A percentile compares a stretch with the other conserved stretches of the same genome.
Conservation (phyloP, 2,329 filamentous ascomycete species). For the Neopestalotiopsis sp. region DNA sequence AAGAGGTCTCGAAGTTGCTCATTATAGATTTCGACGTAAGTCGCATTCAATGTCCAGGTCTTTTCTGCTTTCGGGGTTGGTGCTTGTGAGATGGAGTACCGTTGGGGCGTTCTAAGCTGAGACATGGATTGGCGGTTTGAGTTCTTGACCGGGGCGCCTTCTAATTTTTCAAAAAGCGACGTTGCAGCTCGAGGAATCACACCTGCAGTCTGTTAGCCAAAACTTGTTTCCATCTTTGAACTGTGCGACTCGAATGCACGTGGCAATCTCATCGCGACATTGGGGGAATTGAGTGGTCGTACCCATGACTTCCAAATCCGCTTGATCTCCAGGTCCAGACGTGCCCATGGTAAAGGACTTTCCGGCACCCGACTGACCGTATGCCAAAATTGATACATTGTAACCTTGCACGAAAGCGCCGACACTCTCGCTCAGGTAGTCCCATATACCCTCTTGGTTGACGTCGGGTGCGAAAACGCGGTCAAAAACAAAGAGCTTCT, state of each 20-base stretch:
- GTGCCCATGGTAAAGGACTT: conserved; percentile 99
- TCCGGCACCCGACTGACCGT: conserved; percentile 95
- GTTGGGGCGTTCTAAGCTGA: conserved; percentile 78
- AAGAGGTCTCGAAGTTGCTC: conserved; percentile 92
- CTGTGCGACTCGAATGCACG: background rate
- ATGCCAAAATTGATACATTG: conserved; percentile 96
- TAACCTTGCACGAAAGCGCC: conserved; percentile 92
- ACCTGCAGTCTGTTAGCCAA: conserved; percentile 55
- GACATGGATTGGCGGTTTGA: conserved; percentile 71
- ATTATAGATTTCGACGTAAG: conserved; percentile 98
- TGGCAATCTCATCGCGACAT: background rate
- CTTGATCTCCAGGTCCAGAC: conserved; percentile 80
- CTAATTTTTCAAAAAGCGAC: conserved; percentile 86
- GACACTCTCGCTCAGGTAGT: conserved; percentile 90
- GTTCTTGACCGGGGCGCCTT: conserved; percentile 50
- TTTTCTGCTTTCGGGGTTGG: conserved; percentile 61
- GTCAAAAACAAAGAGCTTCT: conserved; percentile 96
- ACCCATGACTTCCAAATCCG: conserved; percentile 77
- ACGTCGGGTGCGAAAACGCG: conserved; percentile 87
- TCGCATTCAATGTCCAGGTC: conserved; percentile 90
- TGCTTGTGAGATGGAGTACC: conserved; percentile 68
- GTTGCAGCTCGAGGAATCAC: conserved; percentile 93
- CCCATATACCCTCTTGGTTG: conserved; percentile 88
- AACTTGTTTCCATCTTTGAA: background rate
- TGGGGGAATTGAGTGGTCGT: conserved; percentile 41